Conservation (phyloP, 2,329 filamentous ascomycete genomes). For the Diaporthe ilicicola region DNA sequence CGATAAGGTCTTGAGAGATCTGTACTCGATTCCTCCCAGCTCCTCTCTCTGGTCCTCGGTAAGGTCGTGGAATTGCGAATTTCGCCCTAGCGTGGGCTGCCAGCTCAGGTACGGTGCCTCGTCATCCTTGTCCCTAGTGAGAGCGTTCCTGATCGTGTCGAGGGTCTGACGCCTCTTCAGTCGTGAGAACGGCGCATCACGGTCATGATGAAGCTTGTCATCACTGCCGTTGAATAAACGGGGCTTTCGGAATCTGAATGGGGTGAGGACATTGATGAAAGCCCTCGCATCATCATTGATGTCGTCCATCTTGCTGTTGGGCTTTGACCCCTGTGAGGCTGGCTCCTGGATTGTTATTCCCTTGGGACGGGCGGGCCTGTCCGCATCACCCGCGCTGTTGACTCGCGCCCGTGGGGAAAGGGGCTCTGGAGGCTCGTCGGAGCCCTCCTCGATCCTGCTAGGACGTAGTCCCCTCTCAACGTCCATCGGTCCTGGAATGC, state of each 20-base stretch:
- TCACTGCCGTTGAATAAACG: constrained; percentile 45
- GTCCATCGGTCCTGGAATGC: constrained; percentile 91
- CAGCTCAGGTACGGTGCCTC: constrained; percentile 90
- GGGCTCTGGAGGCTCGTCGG: constrained; percentile 44
- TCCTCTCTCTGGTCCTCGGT: constrained; percentile 93
- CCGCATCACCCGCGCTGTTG: constrained; percentile 11
- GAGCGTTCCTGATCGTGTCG: constrained; percentile 64
- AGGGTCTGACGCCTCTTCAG: constrained; percentile 58
- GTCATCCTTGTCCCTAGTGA: constrained; percentile 63
- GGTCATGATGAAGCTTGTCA: constrained; percentile 48
- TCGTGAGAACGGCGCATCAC: constrained; percentile 39
- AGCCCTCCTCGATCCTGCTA: constrained; percentile 53
- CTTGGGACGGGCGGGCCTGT: constrained; percentile 38
- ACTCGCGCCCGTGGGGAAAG: background rate
- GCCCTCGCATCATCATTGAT: constrained; percentile 53
- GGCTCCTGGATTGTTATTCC: constrained; percentile 70
- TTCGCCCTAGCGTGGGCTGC: constrained; percentile 90
- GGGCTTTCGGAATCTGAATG: constrained; percentile 35
- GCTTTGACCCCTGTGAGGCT: background rate
- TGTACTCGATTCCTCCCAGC: constrained; percentile 94
- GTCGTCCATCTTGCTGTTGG: constrained; percentile 49
- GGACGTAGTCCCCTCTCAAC: constrained; percentile 84
- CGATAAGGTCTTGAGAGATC: constrained; percentile 86
- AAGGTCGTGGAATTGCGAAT: constrained; percentile 86
- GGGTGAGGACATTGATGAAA: constrained; percentile 45